Base-by-base conservation (phyloP, 2,329 filamentous ascomycete species). In the Colletotrichum lupini region DNA sequence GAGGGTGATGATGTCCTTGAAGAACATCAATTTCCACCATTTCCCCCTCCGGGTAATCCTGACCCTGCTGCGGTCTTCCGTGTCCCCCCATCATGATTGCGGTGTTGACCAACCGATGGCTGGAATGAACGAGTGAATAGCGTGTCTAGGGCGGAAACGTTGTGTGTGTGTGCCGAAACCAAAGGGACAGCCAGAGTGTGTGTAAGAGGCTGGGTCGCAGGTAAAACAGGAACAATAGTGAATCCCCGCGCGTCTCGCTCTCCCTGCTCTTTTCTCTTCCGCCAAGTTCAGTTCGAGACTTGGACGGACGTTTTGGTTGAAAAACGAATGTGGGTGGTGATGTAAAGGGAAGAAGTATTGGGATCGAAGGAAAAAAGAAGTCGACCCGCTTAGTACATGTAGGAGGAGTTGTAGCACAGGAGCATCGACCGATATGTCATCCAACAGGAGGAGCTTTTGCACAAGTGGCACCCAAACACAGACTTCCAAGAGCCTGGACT, bases 11-110 rank as follows among this genome's bases (percentile, higher is more conserved):
- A 65, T 65, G 70, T 37, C 68, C 72, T 67, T 81, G 79, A 12
- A 19, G 19, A 58, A 58, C 76, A 56, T 82, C 81, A 57, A 82
- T 81, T 59, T 83, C 81, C 68, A 81, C 76, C 80, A 81, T 81
- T 71, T 82, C 81, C 57, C 79, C 77, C 74, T 81, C 80, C 28
- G 76, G 76, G 72, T 78, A 77, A 59, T 77, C 78, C 72, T 79
- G 76, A 63, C 76, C 76, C 71, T 77, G 73, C 66, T 77, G 73
- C 42, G 42, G 42, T 24, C 69, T 68, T 28, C 72, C 73, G 58
- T 76, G 73, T 58, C 72, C 70, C 75, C 72, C 74, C 74, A 76
- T 77, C 74, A 75, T 77, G 63, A 37, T 32, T 65, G 70, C 55
- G 55, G 67, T 73, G 70, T 73, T 73, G 49, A 28, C 70, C 60